phyloP scores from a whole-genome alignment of 139 green algal species.

The Eudorina sp. region DNA sequence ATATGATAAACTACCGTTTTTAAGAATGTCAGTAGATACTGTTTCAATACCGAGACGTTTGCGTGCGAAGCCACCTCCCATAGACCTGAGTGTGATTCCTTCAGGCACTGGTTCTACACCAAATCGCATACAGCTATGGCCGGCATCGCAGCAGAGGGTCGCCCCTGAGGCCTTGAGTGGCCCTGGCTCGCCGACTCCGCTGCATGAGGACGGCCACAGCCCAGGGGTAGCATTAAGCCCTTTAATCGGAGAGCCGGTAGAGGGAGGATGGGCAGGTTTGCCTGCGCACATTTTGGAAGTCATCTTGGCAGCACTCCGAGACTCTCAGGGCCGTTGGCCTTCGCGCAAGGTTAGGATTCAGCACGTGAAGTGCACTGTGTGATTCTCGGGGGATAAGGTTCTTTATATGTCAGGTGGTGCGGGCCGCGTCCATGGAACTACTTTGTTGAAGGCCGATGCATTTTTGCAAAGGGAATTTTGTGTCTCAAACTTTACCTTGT shows the following conservation, averaged over 20 bases:
- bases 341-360: slow-evolving; percentile 20
- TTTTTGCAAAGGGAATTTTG: too few relatives aligned
- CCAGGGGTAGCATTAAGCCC: not conserved
- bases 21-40: not conserved
- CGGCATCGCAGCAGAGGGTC: not conserved
- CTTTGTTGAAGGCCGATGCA: too few relatives aligned
- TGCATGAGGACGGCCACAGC: not conserved
- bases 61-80: not conserved
- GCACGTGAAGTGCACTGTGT: too few relatives aligned
- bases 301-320: not conserved
- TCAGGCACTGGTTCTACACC: not conserved
- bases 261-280: not conserved
- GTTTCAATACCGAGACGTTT: not conserved
- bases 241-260: not conserved
- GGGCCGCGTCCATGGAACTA: too few relatives aligned
- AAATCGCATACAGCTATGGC: slow-evolving; percentile 9
- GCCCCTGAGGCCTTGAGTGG: not conserved
- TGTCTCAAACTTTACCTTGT: too few relatives aligned
- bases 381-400: too few relatives aligned
- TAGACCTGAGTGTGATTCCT: not conserved
- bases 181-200: not conserved
- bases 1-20: too few relatives aligned
- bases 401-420: too few relatives aligned
- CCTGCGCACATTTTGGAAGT: slow-evolving; percentile 14
- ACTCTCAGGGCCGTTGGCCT: not conserved